Evolutionary conservation across 345 rosid genomes (phyloP), one percentile per base, ranked within the genome.

Genomic region (Camelina hispida): DNA sequence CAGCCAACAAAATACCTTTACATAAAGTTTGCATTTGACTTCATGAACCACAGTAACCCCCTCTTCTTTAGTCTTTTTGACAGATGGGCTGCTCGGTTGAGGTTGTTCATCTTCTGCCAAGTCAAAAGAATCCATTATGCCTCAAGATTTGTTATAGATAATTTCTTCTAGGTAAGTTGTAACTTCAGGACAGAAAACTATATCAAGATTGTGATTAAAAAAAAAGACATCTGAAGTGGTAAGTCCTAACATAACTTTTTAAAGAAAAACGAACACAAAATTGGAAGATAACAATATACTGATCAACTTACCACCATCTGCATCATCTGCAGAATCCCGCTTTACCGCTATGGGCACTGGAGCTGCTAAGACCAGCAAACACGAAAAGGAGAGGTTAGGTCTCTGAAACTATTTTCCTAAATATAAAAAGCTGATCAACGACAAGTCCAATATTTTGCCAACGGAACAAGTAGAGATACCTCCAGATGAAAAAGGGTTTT

Each of bases 11-110:
- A 13, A 57, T 82, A 92, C 99, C 96, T 90, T 95, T 28, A 95
- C 91, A 80, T 92, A 95, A 68, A 95, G 88, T 81, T 95, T 95
- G 88, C 97, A 92, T 81, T 95, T 95, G 73, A 92, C 96, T 81
- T 95, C 97, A 82, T 95, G 98, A 72, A 90, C 94, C 23, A 87
- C 84, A 67, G 84, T 69, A 61, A 87, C 80, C 54, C 97, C 99
- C 77, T 86, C 81, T 80, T 95, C 97, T 77, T 87, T 92, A n/a
- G 91, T 76, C 83, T 89, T 95, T 81, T 92, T 87, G 68, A 95
- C 84, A 40, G 98, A 95, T 70, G 98, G 97, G 74, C 97, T 95
- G 85, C 93, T 83, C 72, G 99, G 99, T 62, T 83, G 91, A 73
- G 87, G 87, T 69, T 72, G 57, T 47, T 90, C 93, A 77, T 87